Conservation (phyloP, 2,329 filamentous ascomycete species). For the Sphaceloma murrayae region DNA sequence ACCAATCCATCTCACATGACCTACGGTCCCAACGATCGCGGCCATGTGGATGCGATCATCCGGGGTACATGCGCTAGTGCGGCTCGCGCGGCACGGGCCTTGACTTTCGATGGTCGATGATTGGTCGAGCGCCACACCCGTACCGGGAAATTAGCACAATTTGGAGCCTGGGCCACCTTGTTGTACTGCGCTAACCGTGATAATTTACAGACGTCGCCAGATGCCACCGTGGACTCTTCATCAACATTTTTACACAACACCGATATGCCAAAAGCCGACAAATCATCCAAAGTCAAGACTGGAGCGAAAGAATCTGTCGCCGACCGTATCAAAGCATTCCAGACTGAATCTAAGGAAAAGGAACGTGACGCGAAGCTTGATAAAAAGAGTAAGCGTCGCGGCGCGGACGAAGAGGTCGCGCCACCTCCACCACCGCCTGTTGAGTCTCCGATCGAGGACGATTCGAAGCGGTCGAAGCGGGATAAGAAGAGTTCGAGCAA, state of each 20-base stretch:
- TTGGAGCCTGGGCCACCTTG: slow-evolving; percentile 31
- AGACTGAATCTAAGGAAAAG: slow-evolving; percentile 30
- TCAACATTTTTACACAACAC: slow-evolving; percentile 30
- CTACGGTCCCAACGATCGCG: background rate
- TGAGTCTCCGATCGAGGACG: background rate
- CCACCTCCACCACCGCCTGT: slow-evolving; percentile 12
- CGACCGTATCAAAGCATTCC: slow-evolving; percentile 43
- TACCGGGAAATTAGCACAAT: slow-evolving; percentile 36
- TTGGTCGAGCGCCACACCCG: slow-evolving; percentile 30
- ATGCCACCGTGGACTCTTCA: slow-evolving; percentile 32
- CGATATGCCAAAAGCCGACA: slow-evolving; percentile 35
- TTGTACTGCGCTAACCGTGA: slow-evolving; percentile 31
- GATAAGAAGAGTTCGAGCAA: slow-evolving; percentile 20
- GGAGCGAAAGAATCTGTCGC: slow-evolving; percentile 39
- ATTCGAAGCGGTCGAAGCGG: too few species aligned
- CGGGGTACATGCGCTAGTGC: slow-evolving; percentile 34
- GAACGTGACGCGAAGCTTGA: slow-evolving; percentile 25
- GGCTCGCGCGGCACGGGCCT: slow-evolving; percentile 9
- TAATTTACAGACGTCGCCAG: slow-evolving; percentile 34
- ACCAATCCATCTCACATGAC: slow-evolving; percentile 4
- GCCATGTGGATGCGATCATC: slow-evolving; percentile 21
- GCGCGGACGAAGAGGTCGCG: slow-evolving; percentile 6
- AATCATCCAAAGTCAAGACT: slow-evolving; percentile 33
- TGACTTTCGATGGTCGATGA: background rate
- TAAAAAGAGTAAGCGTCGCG: slow-evolving; percentile 8